These are phyloP conservation scores for Pseudomicrostroma phylloplanum DNA, from an alignment of 1,284 basidiomycete genomes.

Conservation along the genomic window DNA sequence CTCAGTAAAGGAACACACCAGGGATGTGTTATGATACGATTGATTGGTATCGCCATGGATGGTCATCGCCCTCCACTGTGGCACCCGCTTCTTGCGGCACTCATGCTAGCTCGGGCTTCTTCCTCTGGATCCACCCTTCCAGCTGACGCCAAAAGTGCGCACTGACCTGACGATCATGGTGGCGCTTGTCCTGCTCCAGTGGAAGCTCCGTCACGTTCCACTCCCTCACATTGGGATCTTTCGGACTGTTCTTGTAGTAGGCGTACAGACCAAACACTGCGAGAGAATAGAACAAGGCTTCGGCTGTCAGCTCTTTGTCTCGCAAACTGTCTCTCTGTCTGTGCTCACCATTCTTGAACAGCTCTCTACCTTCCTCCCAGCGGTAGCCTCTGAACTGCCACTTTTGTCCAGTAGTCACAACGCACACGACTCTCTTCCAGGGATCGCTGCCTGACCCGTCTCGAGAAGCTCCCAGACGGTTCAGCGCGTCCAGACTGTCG, in stretches of 20 bases:
- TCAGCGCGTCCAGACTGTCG: conserved; percentile 82
- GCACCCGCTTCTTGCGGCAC: no score
- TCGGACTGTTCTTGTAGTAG: conserved; percentile 82
- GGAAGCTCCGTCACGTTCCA: conserved; percentile 95
- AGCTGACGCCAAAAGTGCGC: conserved; percentile 1
- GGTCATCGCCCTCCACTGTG: no score
- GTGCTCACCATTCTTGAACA: conserved; percentile 79
- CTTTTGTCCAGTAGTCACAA: conserved; percentile 91
- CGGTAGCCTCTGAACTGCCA: conserved; percentile 98
- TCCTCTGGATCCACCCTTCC: not conserved
- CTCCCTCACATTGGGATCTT: conserved; percentile 78
- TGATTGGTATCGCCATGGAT: no score
- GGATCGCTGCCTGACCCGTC: conserved; percentile 26
- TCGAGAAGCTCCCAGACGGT: conserved; percentile 60
- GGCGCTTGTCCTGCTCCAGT: conserved; percentile 54
- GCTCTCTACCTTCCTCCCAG: conserved; percentile 81
- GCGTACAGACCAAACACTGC: conserved; percentile 59
- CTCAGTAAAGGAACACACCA: no score
- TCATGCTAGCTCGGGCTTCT: conserved; percentile 62
- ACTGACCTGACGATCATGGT: not conserved
- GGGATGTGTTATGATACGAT: no score
- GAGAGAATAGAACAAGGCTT: conserved; percentile 56
- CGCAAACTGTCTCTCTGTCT: conserved; percentile 2
- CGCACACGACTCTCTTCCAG: conserved; percentile 83
- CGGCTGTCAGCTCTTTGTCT: conserved; percentile 10